These are phyloP conservation scores for Suillus hirtellus DNA, from an alignment of 768 basidiomycete species.

Conservation along the genomic window DNA sequence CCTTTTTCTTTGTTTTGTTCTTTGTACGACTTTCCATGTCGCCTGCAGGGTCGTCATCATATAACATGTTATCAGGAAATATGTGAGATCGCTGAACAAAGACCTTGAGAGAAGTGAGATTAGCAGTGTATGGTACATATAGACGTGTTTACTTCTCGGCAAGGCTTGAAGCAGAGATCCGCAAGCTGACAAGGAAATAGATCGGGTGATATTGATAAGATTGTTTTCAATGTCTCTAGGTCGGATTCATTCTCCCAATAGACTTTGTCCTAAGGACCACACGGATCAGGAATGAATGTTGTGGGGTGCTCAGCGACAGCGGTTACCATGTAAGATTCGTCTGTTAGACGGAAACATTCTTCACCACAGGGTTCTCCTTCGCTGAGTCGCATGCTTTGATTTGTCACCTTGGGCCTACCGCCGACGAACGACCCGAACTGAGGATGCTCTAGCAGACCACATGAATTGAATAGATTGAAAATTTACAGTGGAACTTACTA, in stretches of 20 bases:
- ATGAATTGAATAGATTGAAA: not conserved
- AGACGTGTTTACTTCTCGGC: slow-evolving; percentile 40
- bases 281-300: not conserved
- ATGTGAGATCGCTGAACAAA: slow-evolving; percentile 24
- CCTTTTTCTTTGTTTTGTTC: slow-evolving; percentile 10
- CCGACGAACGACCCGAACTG: not conserved
- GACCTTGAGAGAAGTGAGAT: slow-evolving; percentile 11
- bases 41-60: slow-evolving; percentile 11
- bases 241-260: slow-evolving; percentile 27
- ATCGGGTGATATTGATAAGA: slow-evolving; percentile 47
- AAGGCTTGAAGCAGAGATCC: slow-evolving; percentile 46
- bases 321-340: slow-evolving; percentile 5
- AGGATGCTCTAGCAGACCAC: not conserved
- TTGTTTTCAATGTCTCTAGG: slow-evolving; percentile 29
- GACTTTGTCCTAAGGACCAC: slow-evolving; percentile 18
- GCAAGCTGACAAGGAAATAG: slow-evolving; percentile 51
- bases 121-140: not conserved
- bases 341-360: slow-evolving; percentile 32
- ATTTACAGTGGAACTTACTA: slow-evolving; percentile 19
- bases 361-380: slow-evolving; percentile 32
- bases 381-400: slow-evolving; percentile 26
- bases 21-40: slow-evolving; percentile 8
- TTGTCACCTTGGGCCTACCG: slow-evolving; percentile 25
- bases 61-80: slow-evolving; percentile 22
- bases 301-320: not conserved